phyloP scores from a whole-genome alignment of 2,329 filamentous ascomycete species.

The Diaporthe nobilis region DNA sequence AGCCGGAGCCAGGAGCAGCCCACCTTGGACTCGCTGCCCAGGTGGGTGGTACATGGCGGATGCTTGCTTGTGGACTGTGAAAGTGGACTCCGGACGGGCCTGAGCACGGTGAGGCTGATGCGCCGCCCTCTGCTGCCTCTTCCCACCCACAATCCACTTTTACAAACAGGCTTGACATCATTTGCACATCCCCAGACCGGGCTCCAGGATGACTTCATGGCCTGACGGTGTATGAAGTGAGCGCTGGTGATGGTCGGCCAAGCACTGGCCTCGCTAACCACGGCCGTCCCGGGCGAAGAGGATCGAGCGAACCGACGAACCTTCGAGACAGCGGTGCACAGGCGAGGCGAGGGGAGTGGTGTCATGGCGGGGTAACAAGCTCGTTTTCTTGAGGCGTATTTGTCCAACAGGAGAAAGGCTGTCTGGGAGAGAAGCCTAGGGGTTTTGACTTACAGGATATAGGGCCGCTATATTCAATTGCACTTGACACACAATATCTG shows the following conservation, averaged over 20 bases:
- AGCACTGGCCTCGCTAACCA: slow-evolving; percentile 5
- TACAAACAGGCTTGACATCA: slow-evolving; percentile 37
- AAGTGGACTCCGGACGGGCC: slow-evolving; percentile 10
- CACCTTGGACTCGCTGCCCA: neutral
- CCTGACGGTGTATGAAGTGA: slow-evolving; percentile 6
- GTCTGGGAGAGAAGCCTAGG: neutral
- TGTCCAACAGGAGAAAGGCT: neutral
- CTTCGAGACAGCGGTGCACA: neutral
- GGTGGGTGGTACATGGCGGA: slow-evolving; percentile 8
- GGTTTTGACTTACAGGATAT: neutral
- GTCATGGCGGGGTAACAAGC: slow-evolving; percentile 33
- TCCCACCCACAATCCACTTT: slow-evolving; percentile 31
- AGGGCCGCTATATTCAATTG: neutral
- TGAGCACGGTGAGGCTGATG: slow-evolving; percentile 22
- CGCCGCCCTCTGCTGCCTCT: slow-evolving; percentile 9
- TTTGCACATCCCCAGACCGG: slow-evolving; percentile 16
- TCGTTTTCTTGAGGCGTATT: neutral
- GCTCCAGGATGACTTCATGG: slow-evolving; percentile 34
- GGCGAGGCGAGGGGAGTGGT: neutral
- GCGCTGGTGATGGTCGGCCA: neutral
- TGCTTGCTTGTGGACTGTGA: slow-evolving; percentile 15
- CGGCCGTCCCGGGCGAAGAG: neutral
- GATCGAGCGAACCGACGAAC: slow-evolving; percentile 10
- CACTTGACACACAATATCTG: slow-evolving; percentile 2
- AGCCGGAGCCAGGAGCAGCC: slow-evolving; percentile 7